phyloP scores from a whole-genome alignment of 345 rosid genomes.

The Syzygium grande region DNA sequence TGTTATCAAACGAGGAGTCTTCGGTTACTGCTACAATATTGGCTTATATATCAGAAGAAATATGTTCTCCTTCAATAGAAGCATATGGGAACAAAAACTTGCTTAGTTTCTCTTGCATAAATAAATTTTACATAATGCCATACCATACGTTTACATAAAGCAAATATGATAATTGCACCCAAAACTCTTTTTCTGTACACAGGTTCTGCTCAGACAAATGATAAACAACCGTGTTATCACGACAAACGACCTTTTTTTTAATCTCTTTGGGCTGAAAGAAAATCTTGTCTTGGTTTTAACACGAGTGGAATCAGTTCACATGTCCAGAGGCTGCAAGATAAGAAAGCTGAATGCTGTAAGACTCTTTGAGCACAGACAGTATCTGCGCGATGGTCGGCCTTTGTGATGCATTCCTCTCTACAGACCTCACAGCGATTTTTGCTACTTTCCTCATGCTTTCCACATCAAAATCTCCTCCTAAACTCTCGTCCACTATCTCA shows the following conservation, averaged over 20 bases:
- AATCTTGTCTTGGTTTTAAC: neutral
- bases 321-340: slow-evolving; percentile 56
- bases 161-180: neutral
- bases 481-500: slow-evolving; percentile 66
- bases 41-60: neutral
- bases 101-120: neutral
- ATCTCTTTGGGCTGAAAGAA: neutral
- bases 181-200: neutral
- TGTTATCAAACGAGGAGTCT: neutral
- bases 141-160: neutral
- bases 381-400: slow-evolving; percentile 62
- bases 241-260: neutral
- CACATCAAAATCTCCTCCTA: slow-evolving; percentile 52
- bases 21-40: neutral
- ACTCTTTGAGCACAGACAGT: slow-evolving; percentile 65
- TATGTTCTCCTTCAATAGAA: neutral
- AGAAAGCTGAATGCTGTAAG: slow-evolving; percentile 69
- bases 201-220: neutral
- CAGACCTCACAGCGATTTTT: slow-evolving; percentile 46
- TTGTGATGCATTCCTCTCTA: slow-evolving; percentile 70
- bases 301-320: slow-evolving; percentile 10
- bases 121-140: neutral
- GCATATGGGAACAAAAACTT: neutral
- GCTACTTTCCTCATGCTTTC: slow-evolving; percentile 73
- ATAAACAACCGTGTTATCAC: neutral